Conservation (phyloP, 2,329 filamentous ascomycete species). For the Alternaria tenuissima region DNA sequence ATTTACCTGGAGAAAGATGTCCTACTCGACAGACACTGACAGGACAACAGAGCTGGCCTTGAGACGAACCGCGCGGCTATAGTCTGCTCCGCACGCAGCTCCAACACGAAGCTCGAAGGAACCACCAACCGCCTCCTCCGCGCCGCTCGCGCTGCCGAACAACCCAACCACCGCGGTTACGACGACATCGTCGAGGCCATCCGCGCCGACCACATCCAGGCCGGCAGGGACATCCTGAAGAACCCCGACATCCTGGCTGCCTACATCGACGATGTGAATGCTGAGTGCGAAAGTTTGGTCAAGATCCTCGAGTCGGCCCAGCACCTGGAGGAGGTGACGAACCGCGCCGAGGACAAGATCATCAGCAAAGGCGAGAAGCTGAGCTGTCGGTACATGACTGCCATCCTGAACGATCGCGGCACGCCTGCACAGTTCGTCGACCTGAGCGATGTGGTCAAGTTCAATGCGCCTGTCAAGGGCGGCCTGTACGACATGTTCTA, state of each 20-base stretch:
- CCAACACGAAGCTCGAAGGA: slow-evolving; percentile 90
- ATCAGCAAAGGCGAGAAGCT: slow-evolving; percentile 96
- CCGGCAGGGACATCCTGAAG: slow-evolving; percentile 64
- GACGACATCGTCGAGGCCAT: slow-evolving; percentile 81
- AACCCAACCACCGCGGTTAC: slow-evolving; percentile 62
- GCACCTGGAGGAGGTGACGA: slow-evolving; percentile 61
- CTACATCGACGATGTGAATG: slow-evolving; percentile 72
- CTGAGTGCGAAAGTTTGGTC: slow-evolving; percentile 80
- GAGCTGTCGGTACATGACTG: slow-evolving; percentile 90
- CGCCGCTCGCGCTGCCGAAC: slow-evolving; percentile 57
- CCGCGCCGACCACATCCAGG: slow-evolving; percentile 79
- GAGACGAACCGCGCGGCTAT: slow-evolving; percentile 80
- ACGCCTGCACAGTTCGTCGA: slow-evolving; percentile 91
- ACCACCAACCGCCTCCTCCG: slow-evolving; percentile 79
- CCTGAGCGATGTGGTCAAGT: slow-evolving; percentile 80
- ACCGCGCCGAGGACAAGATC: slow-evolving; percentile 70
- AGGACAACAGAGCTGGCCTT: slow-evolving; percentile 63
- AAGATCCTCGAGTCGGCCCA: slow-evolving; percentile 75
- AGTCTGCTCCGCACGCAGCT: slow-evolving; percentile 94
- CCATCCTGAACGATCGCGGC: slow-evolving; percentile 79
- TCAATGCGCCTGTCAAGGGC: slow-evolving; percentile 53
- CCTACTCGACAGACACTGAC: slow-evolving; percentile 20
- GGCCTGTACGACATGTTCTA: slow-evolving; percentile 58
- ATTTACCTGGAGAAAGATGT: too few species aligned
- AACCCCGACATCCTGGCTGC: slow-evolving; percentile 55